Base-by-base conservation (phyloP, 176 grass and related monocot genomes). In the Zizania latifolia region DNA sequence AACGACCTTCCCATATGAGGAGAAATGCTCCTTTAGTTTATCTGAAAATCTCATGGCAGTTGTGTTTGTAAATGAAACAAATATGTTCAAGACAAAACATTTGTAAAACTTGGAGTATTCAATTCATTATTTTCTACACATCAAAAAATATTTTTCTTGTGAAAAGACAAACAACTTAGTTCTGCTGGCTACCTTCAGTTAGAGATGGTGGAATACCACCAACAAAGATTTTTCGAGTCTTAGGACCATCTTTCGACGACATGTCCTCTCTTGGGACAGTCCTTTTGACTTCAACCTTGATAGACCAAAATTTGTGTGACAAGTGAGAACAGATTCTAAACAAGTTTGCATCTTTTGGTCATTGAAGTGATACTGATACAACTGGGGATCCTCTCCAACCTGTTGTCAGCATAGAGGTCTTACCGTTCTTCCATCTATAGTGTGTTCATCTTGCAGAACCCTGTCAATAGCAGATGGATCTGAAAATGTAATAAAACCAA, bases 271-370 rank as follows among this genome's bases (percentile, higher is more conserved):
- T 92, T 0, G 95, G 95, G 39, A 99, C 95, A 36, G 95, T 99
- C 80, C 95, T 99, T 86, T 99, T 99, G 38, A 99, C 95, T 87
- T 99, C 95, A 40, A 99, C 95, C 95, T 99, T 75, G 30, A 68
- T 55, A 75, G 10, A 74, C 5, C 51, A 29, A 76, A 62, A 34
- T 65, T 10, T 4, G 29, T 58, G 41, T 58, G 31, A 53, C 33
- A 83, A 83, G 41, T 63, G 21, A 59, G 48, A 83, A 86, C 40
- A 68, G 4, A 57, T 17, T 56, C 30, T 53, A 78, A 34, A 62
- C 17, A 86, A 89, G 53, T 62, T 11, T 17, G 35, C 4, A 35
- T 63, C 9, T 63, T 67, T 76, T 23, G 16, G 48, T 30, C n/a
- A n/a, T n/a, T n/a, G 2, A 38, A 38, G 37, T 61, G 23, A 57